phyloP scores from a whole-genome alignment of 1,284 basidiomycete species.

The Cutaneotrichosporon sp. region DNA sequence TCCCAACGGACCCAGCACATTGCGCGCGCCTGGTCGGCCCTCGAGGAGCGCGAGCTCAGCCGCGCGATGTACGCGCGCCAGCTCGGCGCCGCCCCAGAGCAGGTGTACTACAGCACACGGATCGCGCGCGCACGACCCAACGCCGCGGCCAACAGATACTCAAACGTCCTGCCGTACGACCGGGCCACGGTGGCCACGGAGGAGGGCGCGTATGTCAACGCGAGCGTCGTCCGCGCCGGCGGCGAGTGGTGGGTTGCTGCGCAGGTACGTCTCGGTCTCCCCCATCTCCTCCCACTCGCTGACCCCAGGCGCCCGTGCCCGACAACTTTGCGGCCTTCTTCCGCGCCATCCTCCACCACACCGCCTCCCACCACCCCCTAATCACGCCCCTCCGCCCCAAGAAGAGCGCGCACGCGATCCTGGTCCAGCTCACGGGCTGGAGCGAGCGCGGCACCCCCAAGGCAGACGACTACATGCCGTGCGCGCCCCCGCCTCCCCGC shows the following conservation, averaged over 20 bases:
- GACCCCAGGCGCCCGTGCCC: conserved; percentile 41
- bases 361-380: conserved; percentile 19
- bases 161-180: conserved; percentile 48
- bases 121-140: background rate
- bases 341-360: conserved; percentile 32
- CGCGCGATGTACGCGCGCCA: conserved; percentile 7
- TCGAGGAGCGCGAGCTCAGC: conserved; percentile 13
- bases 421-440: conserved; percentile 49
- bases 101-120: conserved; percentile 18
- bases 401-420: conserved; percentile 27
- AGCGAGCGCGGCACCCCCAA: conserved; percentile 41
- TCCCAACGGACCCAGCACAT: background rate
- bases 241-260: conserved; percentile 46
- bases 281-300: background rate
- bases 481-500: background rate
- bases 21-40: conserved; percentile 5
- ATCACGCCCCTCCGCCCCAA: background rate
- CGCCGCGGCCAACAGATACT: conserved; percentile 39
- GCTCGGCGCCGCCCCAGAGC: background rate
- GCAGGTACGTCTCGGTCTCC: conserved; percentile 46
- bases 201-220: conserved; percentile 40
- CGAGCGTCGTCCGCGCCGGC: conserved; percentile 41
- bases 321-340: conserved; percentile 39
- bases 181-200: conserved; percentile 37
- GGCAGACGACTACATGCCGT: conserved; percentile 47